Evolutionary conservation across 2,329 filamentous ascomycete species (phyloP), one percentile per base, ranked within the genome.

Genomic region (Geosmithia putterillii): DNA sequence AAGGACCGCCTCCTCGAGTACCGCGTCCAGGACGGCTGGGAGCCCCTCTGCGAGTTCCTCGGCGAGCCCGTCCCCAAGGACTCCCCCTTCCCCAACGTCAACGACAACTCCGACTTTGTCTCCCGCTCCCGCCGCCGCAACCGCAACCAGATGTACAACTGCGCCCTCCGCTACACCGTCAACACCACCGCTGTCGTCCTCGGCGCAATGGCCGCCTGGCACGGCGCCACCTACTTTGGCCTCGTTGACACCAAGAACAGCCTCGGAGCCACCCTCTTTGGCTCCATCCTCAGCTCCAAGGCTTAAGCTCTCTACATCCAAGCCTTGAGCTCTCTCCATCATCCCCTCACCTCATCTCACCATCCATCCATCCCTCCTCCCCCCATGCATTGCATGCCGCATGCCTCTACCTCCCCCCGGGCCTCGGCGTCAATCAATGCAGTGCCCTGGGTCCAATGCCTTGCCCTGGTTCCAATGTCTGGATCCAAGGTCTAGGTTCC

Each of bases 41-140:
- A 45, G 44, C 59, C 63, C 1, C 52, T 47, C 15, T 48, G 44
- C 46, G 18, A 41, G 34, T 46, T 46, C 46, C 41, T 57, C 10
- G 60, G 56, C 25, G 54, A 60, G 44, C 48, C 57, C 2, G 47
- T 62, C 15, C 64, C 63, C 17, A 54, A 55, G 53, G 48, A 49
- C 19, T 42, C 46, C 34, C 37, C 54, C 20, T 61, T 74, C 41
- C 58, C 59, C 45, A 57, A 59, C 43, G 54, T 54, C 52, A 61
- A 61, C 49, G 55, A 56, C 48, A 59, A 59, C 48, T 56, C 55
- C 18, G 58, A 57, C 46, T 59, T 64, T 49, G 58, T 63, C 6
- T 45, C 48, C 4, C 55, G 57, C 28, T 59, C 56, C 21, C 53
- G 56, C 28, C 51, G 54, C 22, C 51, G 58, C 28, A 60, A 61